Percentiles rank a stretch among this genome's conserved stretches.
phyloP scores from a whole-genome alignment of 2,329 filamentous ascomycete species.

The Didymella pinodella region DNA sequence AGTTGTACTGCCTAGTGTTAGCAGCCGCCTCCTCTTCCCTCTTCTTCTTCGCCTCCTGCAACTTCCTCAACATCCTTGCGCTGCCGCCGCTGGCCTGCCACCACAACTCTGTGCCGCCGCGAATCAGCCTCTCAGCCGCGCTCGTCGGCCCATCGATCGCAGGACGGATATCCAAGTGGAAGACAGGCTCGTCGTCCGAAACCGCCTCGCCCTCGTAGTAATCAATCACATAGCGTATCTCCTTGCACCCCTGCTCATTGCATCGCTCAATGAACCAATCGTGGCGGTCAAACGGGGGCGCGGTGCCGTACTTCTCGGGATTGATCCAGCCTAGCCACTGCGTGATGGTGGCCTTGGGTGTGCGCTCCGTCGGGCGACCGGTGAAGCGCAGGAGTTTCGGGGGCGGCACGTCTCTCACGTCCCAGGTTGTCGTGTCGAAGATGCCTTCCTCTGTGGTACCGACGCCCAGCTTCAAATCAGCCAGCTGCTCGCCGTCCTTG shows the following conservation, averaged over 20 bases:
- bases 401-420: slow-evolving; percentile 52
- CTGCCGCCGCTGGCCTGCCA: slow-evolving; percentile 83
- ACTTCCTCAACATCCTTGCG: slow-evolving; percentile 58
- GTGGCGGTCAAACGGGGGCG: slow-evolving; percentile 93
- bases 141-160: slow-evolving; percentile 82
- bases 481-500: slow-evolving; percentile 74
- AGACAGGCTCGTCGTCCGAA: slow-evolving; percentile 87
- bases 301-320: slow-evolving; percentile 78
- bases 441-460: slow-evolving; percentile 34
- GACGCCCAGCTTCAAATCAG: slow-evolving; percentile 60
- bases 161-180: slow-evolving; percentile 92
- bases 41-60: slow-evolving; percentile 42
- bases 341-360: slow-evolving; percentile 87
- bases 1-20: slow-evolving; percentile 41
- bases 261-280: slow-evolving; percentile 92
- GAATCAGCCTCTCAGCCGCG: slow-evolving; percentile 80
- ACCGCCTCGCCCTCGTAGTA: slow-evolving; percentile 89
- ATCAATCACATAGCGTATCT: slow-evolving; percentile 95
- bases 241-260: slow-evolving; percentile 70
- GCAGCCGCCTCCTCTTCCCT: slow-evolving; percentile 36
- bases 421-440: slow-evolving; percentile 49
- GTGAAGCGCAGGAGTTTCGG: slow-evolving; percentile 87
- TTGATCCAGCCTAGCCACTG: slow-evolving; percentile 81
- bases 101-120: slow-evolving; percentile 95
- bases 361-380: slow-evolving; percentile 86